Evolutionary conservation across 2,329 filamentous ascomycete genomes (phyloP).

Genomic region (Sclerotinia minor): DNA sequence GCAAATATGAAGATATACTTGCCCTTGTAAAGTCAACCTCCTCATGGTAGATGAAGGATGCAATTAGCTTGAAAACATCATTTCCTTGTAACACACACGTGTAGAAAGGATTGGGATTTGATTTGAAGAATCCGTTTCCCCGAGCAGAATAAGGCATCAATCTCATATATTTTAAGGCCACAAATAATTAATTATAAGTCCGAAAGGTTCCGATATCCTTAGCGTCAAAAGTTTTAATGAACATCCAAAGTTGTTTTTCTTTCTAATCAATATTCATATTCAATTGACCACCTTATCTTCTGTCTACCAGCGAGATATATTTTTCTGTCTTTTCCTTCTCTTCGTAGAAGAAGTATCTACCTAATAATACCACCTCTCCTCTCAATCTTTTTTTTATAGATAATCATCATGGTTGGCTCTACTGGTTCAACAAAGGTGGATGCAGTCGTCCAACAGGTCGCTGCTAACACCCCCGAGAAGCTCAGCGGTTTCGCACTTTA

Average conservation of each 20-base stretch:
- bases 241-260: slow-evolving; percentile 14
- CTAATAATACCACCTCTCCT: slow-evolving; percentile 21
- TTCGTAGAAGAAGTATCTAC: slow-evolving; percentile 12
- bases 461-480: slow-evolving; percentile 45
- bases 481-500: slow-evolving; percentile 73
- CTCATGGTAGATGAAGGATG: no score
- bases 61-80: not conserved
- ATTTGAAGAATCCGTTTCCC: not conserved
- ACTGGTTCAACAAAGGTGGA: slow-evolving; percentile 42
- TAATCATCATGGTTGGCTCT: slow-evolving; percentile 36
- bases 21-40: not conserved
- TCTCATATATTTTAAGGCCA: not conserved
- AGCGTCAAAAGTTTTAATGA: slow-evolving; percentile 22
- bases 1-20: slow-evolving; percentile 6
- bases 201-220: slow-evolving; percentile 19
- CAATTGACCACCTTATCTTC: slow-evolving; percentile 19
- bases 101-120: slow-evolving; percentile 1
- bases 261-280: slow-evolving; percentile 13
- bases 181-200: slow-evolving; percentile 7
- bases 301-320: slow-evolving; percentile 18
- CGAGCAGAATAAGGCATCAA: not conserved
- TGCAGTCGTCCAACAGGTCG: slow-evolving; percentile 39
- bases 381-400: slow-evolving; percentile 31
- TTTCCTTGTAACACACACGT: not conserved
- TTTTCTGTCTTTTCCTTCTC: slow-evolving; percentile 7